Conservation (phyloP, 2,329 filamentous ascomycete species). For the Macroventuria anomochaeta region DNA sequence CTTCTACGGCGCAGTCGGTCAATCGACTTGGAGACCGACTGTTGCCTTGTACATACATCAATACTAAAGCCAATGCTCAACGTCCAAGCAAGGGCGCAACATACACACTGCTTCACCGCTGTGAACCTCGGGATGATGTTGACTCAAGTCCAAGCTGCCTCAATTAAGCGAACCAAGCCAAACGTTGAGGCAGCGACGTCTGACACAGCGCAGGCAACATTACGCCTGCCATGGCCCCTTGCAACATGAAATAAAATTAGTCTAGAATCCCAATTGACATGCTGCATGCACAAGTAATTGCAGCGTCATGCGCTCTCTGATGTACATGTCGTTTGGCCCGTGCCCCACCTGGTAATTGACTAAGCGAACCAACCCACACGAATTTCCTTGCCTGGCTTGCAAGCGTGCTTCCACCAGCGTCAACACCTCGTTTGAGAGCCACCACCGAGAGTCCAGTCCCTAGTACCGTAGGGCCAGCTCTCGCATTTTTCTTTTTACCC, state of each 20-base stretch:
- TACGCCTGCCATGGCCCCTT: not conserved
- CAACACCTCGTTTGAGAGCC: conserved; percentile 38
- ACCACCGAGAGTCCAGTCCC: conserved; percentile 50
- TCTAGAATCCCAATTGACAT: not conserved
- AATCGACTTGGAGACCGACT: conserved; percentile 14
- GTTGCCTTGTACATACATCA: conserved; percentile 34
- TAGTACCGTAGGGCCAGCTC: conserved; percentile 49
- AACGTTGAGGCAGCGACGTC: conserved; percentile 5
- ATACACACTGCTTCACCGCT: conserved; percentile 4
- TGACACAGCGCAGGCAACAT: conserved; percentile 6
- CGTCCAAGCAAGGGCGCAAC: conserved; percentile 19
- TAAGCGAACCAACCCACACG: conserved; percentile 39
- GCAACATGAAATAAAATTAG: not conserved
- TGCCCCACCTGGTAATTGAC: conserved; percentile 24
- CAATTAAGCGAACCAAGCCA: conserved; percentile 20
- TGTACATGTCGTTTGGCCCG: conserved; percentile 8
- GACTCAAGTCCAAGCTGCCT: conserved; percentile 15
- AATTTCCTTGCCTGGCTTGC: conserved; percentile 21
- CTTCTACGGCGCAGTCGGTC: conserved; percentile 20
- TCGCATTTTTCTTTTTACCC: conserved; percentile 37
- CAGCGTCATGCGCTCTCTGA: conserved; percentile 16
- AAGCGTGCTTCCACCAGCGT: conserved; percentile 35
- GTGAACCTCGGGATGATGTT: conserved; percentile 30
- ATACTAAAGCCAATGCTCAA: conserved; percentile 22
- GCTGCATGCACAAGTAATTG: conserved; percentile 10